Evolutionary conservation across 2,329 filamentous ascomycete genomes (phyloP), one percentile per base, ranked within the genome.

Genomic region (Pseudogymnoascus sp.): DNA sequence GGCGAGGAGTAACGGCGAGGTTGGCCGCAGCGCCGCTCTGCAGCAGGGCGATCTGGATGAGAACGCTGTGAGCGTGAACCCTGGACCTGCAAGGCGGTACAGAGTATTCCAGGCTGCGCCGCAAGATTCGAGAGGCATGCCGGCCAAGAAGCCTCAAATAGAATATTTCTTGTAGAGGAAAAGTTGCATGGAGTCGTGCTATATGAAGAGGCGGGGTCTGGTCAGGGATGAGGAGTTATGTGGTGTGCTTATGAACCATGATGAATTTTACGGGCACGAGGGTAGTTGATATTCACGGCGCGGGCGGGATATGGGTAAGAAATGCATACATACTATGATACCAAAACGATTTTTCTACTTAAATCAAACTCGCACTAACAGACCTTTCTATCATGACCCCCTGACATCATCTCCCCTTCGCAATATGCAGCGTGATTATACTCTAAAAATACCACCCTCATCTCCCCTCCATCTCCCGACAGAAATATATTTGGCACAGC

Each of bases 101-200:
- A 80, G 92, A 34, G 92, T 99, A 8, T 99, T 99, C 71, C 92
- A 97, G 69, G 94, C 94, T 0, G 94, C 94, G 59, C 92, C 94
- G 58, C 94, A 99, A 75, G 94, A 97, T 73, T 91, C 88, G 1
- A 82, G 94, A 67, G 94, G 94, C 3, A 99, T 99, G 94, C 94
- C 94, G 61, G 94, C 94, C 2, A 99, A 99, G 82, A 97, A 97
- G 74, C 94, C 94, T 2, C 90, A 96, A 59, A 91, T 91, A 12
- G 92, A 97, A 75, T 99, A 97, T 77, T 99, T 99, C 74, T 77
- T 99, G 74, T 85, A 72, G 13, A 2, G 6, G 5, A 26, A 9
- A 48, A 9, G 19, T 15, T 28, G 23, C 21, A 18, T 48, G 23
- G 23, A 18, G n/a, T 48, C 41, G 9, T 15, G 23, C n/a, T 48